A percentile compares a stretch with the other conserved stretches of the same genome.
These are phyloP conservation scores for Fonsecaea monophora DNA, from an alignment of 2,329 filamentous ascomycete genomes.

Conservation along the genomic window DNA sequence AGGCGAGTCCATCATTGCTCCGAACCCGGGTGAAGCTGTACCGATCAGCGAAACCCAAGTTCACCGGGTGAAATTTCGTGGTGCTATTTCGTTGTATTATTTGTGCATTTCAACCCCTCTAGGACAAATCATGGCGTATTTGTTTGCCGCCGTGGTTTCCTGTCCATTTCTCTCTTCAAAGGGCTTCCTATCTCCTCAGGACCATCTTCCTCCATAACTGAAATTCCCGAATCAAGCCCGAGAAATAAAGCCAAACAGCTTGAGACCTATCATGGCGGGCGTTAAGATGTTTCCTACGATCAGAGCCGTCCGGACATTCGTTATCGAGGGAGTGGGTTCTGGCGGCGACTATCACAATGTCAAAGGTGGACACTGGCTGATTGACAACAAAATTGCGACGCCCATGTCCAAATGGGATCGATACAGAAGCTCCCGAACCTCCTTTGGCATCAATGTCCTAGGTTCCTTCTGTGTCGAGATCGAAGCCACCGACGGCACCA, in stretches of 20 bases:
- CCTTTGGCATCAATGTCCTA: constrained; percentile 94
- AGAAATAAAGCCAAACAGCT: not conserved
- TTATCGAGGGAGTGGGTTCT: constrained; percentile 56
- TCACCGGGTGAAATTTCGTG: not conserved
- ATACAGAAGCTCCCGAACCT: constrained; percentile 85
- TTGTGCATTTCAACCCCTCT: constrained; percentile 20
- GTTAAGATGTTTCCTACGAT: constrained; percentile 51
- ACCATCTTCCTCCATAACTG: constrained; percentile 1
- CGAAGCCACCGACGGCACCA: constrained; percentile 86
- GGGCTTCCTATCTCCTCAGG: not conserved
- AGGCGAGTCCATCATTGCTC: constrained; percentile 20
- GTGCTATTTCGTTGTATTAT: constrained; percentile 17
- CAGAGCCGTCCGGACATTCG: constrained; percentile 54
- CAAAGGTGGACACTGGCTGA: constrained; percentile 72
- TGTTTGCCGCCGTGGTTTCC: constrained; percentile 2
- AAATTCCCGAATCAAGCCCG: not conserved
- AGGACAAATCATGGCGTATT: constrained; percentile 9
- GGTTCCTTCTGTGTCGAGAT: constrained; percentile 92
- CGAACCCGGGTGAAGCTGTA: constrained; percentile 28
- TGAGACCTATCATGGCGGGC: constrained; percentile 24
- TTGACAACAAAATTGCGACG: constrained; percentile 90
- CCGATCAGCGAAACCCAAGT: constrained; percentile 29
- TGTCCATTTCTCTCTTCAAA: not conserved
- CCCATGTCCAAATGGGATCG: constrained; percentile 89
- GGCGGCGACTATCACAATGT: constrained; percentile 80